Evolutionary conservation across 2,329 filamentous ascomycete species (phyloP).

Genomic region (Stachybotrys chlorohalonatus): DNA sequence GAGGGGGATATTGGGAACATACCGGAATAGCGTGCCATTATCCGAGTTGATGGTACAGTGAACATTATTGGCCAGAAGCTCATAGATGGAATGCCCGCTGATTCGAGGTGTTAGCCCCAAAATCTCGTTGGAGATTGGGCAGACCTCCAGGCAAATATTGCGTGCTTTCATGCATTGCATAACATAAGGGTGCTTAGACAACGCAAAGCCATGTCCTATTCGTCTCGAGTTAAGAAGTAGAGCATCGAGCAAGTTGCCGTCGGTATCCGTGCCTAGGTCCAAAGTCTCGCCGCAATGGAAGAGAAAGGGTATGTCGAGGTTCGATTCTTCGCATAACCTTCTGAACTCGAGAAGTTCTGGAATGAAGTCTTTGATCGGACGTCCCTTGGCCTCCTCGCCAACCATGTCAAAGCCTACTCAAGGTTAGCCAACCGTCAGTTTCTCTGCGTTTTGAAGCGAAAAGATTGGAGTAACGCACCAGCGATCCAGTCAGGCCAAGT

Average conservation of each 20-base stretch:
- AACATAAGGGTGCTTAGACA: constrained; percentile 58
- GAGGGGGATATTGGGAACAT: constrained; percentile 9
- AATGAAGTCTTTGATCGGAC: constrained; percentile 47
- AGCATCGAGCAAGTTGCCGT: constrained; percentile 62
- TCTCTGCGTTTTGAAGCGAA: background rate
- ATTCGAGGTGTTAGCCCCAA: constrained; percentile 59
- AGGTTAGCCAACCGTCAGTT: background rate
- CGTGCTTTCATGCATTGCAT: constrained; percentile 54
- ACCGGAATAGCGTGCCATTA: constrained; percentile 66
- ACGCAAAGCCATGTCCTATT: constrained; percentile 65
- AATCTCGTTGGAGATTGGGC: constrained; percentile 70
- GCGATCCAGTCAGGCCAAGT: constrained; percentile 52
- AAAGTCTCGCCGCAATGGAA: constrained; percentile 73
- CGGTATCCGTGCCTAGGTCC: constrained; percentile 52
- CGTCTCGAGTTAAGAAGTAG: constrained; percentile 57
- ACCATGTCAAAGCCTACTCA: constrained; percentile 57
- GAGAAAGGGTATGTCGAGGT: constrained; percentile 57
- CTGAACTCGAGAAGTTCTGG: constrained; percentile 48
- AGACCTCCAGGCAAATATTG: constrained; percentile 65
- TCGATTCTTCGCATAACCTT: constrained; percentile 34
- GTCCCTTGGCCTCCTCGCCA: constrained; percentile 55
- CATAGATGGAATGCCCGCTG: constrained; percentile 58
- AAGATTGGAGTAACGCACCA: constrained; percentile 31
- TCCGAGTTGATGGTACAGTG: constrained; percentile 69
- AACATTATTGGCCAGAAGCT: constrained; percentile 60